A percentile compares a stretch with the other conserved stretches of the same genome.
These are phyloP conservation scores for Hansenula sp. DNA, from an alignment of 1,139 yeast species.

Conservation along the genomic window DNA sequence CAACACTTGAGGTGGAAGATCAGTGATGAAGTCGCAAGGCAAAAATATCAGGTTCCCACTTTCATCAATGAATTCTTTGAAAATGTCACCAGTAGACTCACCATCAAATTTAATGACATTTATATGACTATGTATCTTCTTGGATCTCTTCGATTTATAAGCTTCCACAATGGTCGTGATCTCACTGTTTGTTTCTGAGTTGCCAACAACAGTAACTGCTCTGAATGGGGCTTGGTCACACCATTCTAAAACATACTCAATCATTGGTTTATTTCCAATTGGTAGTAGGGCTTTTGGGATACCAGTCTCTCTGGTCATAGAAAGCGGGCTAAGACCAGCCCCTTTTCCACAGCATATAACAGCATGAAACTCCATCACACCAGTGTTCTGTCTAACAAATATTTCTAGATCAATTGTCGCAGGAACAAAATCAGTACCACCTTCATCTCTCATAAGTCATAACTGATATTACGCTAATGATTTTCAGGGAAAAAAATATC, in stretches of 20 bases:
- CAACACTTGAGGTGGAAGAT: conserved; percentile 84
- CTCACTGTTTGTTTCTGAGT: conserved; percentile 30
- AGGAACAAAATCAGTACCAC: no score
- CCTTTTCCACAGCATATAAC: conserved; percentile 88
- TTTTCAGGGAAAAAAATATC: neutral
- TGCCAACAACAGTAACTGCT: conserved; percentile 52
- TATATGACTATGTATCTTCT: conserved; percentile 32
- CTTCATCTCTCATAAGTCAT: neutral
- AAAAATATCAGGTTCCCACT: conserved; percentile 64
- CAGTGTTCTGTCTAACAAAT: neutral
- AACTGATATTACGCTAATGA: no score
- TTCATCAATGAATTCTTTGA: conserved; percentile 45
- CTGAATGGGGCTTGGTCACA: conserved; percentile 82
- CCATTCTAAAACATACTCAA: conserved; percentile 88
- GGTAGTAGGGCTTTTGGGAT: conserved; percentile 83
- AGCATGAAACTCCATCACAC: conserved; percentile 84
- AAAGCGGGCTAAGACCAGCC: conserved; percentile 64
- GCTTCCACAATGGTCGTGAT: conserved; percentile 27
- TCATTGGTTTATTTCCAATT: conserved; percentile 86
- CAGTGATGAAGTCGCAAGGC: conserved; percentile 93
- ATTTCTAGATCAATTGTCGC: neutral
- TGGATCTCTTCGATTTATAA: conserved; percentile 27
- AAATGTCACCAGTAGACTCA: conserved; percentile 60
- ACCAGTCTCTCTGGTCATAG: conserved; percentile 52
- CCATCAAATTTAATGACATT: conserved; percentile 44